Conservation (phyloP, 306 rosid genomes). For the Crataegus laevigata region DNA sequence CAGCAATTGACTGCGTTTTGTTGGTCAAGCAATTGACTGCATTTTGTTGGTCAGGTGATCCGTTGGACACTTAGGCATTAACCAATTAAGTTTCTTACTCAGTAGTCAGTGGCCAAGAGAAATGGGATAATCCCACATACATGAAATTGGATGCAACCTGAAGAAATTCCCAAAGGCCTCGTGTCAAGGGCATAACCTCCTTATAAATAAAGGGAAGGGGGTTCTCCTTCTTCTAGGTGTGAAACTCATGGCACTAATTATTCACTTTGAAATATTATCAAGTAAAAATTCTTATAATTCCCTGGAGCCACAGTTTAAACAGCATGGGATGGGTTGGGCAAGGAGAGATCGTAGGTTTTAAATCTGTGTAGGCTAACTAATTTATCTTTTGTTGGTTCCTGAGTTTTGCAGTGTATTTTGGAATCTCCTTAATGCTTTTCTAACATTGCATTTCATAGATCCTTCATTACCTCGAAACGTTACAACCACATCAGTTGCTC, state of each 20-base stretch:
- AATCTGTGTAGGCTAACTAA: not conserved
- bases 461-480: conserved; percentile 90
- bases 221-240: not conserved
- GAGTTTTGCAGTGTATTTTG: not conserved
- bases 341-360: not conserved
- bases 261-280: not conserved
- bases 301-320: not conserved
- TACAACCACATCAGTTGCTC: conserved; percentile 71
- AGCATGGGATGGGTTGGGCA: not conserved
- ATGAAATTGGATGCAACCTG: not conserved
- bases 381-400: conserved; percentile 13
- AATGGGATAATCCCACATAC: not conserved
- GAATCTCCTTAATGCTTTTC: conserved; percentile 6
- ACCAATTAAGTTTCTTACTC: not conserved
- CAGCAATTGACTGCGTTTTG: too few species aligned
- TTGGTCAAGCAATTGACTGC: too few species aligned
- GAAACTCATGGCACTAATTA: not conserved
- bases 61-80: not conserved
- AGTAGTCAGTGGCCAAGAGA: not conserved
- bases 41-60: too few species aligned
- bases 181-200: not conserved
- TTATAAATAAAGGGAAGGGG: not conserved
- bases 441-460: conserved; percentile 36
- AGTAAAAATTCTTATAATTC: not conserved
- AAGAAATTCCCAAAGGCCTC: not conserved